Conservation (phyloP, 495 filamentous ascomycete species). For the Trichocladium antarcticum region DNA sequence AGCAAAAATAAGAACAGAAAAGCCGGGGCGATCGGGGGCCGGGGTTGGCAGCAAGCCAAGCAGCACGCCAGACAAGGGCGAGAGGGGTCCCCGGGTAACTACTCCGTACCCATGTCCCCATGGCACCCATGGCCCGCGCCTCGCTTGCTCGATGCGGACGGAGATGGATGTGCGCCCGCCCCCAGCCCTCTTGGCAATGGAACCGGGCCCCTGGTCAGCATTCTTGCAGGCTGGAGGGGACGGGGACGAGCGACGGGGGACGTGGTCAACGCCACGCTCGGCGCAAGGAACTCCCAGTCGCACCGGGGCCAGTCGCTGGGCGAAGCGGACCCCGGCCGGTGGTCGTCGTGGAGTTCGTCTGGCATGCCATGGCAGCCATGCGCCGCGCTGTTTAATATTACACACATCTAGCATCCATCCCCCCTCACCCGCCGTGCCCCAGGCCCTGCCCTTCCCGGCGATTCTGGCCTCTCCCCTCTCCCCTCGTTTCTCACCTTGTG, state of each 20-base stretch:
- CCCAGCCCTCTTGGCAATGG: slow-evolving; percentile 13
- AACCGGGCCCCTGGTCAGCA: slow-evolving; percentile 4
- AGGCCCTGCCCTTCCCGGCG: slow-evolving; percentile 1
- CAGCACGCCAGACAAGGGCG: neutral
- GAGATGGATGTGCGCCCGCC: neutral
- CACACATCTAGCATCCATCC: slow-evolving; percentile 6
- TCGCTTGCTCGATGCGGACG: slow-evolving; percentile 1
- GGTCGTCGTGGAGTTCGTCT: slow-evolving; percentile 11
- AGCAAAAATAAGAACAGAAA: slow-evolving; percentile 3
- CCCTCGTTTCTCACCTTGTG: slow-evolving; percentile 3
- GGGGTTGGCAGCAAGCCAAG: neutral
- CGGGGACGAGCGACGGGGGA: too few species aligned
- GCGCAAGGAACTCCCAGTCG: slow-evolving; percentile 3
- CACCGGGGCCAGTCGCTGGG: slow-evolving; percentile 1
- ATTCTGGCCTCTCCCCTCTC: slow-evolving; percentile 5
- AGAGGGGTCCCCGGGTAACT: neutral
- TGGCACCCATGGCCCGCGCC: neutral
- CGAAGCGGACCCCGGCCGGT: slow-evolving; percentile 8
- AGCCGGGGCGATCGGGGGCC: neutral
- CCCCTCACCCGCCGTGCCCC: slow-evolving; percentile 3
- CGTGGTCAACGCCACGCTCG: slow-evolving; percentile 19
- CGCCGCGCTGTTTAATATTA: slow-evolving; percentile 12
- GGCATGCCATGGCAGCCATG: slow-evolving; percentile 7
- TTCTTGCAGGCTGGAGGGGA: slow-evolving; percentile 14
- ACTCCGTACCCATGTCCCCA: neutral